Evolutionary conservation across 352 stramenopile genomes (phyloP), one percentile per base, ranked within the genome.

Genomic region (Globisporangium yorkense): DNA sequence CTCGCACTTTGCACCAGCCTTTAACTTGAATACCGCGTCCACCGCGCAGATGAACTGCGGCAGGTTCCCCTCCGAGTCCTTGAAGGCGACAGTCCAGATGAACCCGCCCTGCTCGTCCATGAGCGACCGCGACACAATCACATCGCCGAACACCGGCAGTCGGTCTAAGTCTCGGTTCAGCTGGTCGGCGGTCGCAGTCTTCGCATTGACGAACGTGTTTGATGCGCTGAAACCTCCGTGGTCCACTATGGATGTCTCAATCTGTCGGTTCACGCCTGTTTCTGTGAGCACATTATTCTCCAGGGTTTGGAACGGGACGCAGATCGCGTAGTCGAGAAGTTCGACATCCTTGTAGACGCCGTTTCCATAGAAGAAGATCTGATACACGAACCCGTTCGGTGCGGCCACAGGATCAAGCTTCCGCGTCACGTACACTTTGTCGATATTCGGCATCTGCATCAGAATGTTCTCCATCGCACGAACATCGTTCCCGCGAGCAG

Each of bases 321-420:
- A 91, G 21, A 44, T 49, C 5, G 46, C 60, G 33, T 61, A 15
- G 56, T 66, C 40, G 18, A 85, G 56, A n/a, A 20, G 40, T 0
- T 50, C 46, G 8, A 76, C 39, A 20, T 73, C 57, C 0, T 73
- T 67, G 6, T 73, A 72, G 8, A 91, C 82, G 1, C 76, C 76
- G 29, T 92, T 91, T 3, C 82, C 84, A 40, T 87, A 80, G 43
- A 94, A 94, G 56, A 90, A 91, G 18, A 94, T 67, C 0, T 41
- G 58, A 44, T 92, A 94, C 5, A 91, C 58, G 54, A 81, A 89
- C 0, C 84, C 84, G 39, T 85, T 90, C 2, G 54, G 53, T 10
- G 72, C 73, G 0, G 62, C 56, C 1, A 56, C 51, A 0, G 69
- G 5, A 29, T 91, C 68, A 4, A 66, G 12, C 0, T 56, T 61